Evolutionary conservation across 2,329 filamentous ascomycete species (phyloP).

Genomic region (Boeremia exigua): DNA sequence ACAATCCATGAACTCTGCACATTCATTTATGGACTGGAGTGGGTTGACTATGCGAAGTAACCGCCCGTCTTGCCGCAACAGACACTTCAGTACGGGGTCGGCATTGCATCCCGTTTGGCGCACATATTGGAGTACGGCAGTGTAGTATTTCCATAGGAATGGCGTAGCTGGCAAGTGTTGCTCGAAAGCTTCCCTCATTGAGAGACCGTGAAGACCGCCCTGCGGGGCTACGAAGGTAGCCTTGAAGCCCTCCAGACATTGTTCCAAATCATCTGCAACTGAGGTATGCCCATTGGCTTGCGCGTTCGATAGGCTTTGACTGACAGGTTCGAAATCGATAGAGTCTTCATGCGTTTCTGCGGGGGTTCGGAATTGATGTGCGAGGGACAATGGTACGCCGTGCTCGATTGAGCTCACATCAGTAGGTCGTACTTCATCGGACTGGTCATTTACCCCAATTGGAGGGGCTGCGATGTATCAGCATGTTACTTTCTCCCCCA

Average conservation of each 20-base stretch:
- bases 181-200: neutral
- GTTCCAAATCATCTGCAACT: neutral
- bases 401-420: neutral
- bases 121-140: neutral
- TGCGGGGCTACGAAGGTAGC: neutral
- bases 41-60: neutral
- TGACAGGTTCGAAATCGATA: neutral
- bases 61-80: neutral
- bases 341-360: neutral
- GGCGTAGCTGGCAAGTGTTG: neutral
- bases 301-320: no score
- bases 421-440: neutral
- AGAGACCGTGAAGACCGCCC: neutral
- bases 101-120: neutral
- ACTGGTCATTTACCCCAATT: neutral
- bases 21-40: neutral
- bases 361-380: neutral
- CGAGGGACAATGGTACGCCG: neutral
- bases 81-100: neutral
- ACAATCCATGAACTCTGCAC: neutral
- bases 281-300: neutral
- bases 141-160: constrained; percentile 5
- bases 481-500: neutral
- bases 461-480: neutral
- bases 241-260: constrained; percentile 3